Base-by-base conservation (phyloP, 2,329 filamentous ascomycete genomes). In the Sporothrix phasma region DNA sequence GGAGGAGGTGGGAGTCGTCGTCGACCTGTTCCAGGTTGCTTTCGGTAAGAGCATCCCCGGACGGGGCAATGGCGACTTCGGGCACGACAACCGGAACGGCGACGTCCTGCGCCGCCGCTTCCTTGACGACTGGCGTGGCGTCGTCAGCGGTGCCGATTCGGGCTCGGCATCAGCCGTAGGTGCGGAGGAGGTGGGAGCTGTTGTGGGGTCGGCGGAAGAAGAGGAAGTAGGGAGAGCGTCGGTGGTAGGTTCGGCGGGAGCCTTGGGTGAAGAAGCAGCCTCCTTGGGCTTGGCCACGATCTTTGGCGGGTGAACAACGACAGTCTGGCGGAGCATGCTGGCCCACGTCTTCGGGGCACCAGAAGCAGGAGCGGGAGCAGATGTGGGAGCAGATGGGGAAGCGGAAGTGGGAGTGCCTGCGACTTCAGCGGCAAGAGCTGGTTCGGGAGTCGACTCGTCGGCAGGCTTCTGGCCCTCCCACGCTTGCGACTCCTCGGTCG, bases 11-110 rank as follows among this genome's bases (percentile, higher is more conserved):
- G 49, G 93, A 96, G 64, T 82, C 83, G 77, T 97, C 92, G 68
- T 87, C 88, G 70, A 97, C 82, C 76, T 93, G 90, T 74, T 96
- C 92, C 65, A 97, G 88, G 76, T 97, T 97, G 70, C 87, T 88
- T 78, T 93, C 87, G 31, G 93, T 97, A 69, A 97, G 83, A 71
- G 92, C 86, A 74, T 92, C 90, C 76, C 89, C 88, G 26, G 90
- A 84, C 17, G 89, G 88, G 56, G 83, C 81, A 53, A 93, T 76
- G 56, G 81, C 78, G 60, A 81, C 75, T 70, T 81, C 82, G 62
- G 81, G 76, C 65, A 81, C 80, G 65, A 78, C 74, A 63, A 47
- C 46, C 10, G 74, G 71, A 34, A 77, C 74, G 4, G 76, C 71
- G 6, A 76, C 71, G 66, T 75, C 66, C 64, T 65, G 65, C 5